Evolutionary conservation across 2,329 filamentous ascomycete genomes (phyloP), one percentile per base, ranked within the genome.

Genomic region (Botrytis hyacinthi): DNA sequence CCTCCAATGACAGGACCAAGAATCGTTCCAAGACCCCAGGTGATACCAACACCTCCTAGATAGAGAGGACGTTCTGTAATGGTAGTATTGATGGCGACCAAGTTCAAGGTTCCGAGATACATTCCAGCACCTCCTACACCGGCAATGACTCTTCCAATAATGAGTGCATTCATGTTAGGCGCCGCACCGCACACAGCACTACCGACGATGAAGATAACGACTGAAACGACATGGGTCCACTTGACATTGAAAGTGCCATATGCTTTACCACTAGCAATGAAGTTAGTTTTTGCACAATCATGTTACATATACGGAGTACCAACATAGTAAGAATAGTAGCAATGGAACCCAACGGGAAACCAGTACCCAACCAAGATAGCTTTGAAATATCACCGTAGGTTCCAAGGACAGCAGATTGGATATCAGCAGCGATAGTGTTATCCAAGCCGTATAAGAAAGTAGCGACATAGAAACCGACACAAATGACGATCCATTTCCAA

Each of bases 101-200:
- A 72, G n/a, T 69, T 77, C 37, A 78, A 46, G 16, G 60, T 66
- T 29, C 84, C 84, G 1, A 79, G 80, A 68, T 84, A 85, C 75
- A 85, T 82, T 8, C 84, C 85, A 18, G 79, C 76, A 0, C 83
- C 84, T 2, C 84, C 84, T 9, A 82, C 75, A 44, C 84, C 85
- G 46, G 81, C 80, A 48, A 85, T 79, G 16, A 81, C 83, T 20
- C 85, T 80, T 4, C 84, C 85, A 32, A 84, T 76, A 73, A 87
- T 87, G 10, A 87, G 75, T 16, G 83, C 83, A 70, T 82, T 78
- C 79, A 78, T 78, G n/a, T 70, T 78, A 14, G 78, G 78, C 32
- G 80, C 80, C 3, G 76, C 73, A 29, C 77, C 79, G 65, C 80
- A 81, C 29, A 81, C 67, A 26, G 79, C 74, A 51, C 76, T 78